Conservation (phyloP, 1,139 yeast genomes). For the Kluyveromyces sp. region DNA sequence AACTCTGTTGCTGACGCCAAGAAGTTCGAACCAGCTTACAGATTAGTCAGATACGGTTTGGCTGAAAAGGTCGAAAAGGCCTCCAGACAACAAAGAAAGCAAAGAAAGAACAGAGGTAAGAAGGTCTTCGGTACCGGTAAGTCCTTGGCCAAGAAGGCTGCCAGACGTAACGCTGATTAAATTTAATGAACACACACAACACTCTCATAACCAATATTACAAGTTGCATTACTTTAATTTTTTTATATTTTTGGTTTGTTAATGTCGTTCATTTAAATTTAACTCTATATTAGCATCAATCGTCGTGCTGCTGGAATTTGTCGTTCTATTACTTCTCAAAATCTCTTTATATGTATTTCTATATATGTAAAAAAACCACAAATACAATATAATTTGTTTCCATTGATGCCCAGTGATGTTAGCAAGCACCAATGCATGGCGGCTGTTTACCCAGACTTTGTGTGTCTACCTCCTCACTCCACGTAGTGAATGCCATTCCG, state of each 20-base stretch:
- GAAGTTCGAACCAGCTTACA: slow-evolving; percentile 98
- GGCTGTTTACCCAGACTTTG: neutral
- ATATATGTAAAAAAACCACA: slow-evolving; percentile 6
- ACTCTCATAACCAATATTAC: slow-evolving; percentile 1
- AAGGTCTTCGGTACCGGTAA: slow-evolving; percentile 98
- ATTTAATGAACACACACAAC: slow-evolving; percentile 2
- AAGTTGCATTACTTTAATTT: slow-evolving; percentile 7
- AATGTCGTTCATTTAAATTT: slow-evolving; percentile 1
- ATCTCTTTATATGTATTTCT: slow-evolving; percentile 4
- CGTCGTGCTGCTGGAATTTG: slow-evolving; percentile 4
- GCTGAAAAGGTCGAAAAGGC: slow-evolving; percentile 94
- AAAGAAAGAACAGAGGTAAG: slow-evolving; percentile 99
- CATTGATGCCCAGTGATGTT: neutral
- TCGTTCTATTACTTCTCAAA: slow-evolving; percentile 1
- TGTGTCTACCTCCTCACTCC: neutral
- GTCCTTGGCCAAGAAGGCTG: slow-evolving; percentile 88
- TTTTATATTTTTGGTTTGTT: slow-evolving; percentile 8
- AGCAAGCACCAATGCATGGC: neutral
- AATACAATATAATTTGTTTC: slow-evolving; percentile 6
- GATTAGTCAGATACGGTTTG: slow-evolving; percentile 98
- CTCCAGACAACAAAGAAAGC: slow-evolving; percentile 99
- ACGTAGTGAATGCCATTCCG: too few species aligned
- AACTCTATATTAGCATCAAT: slow-evolving; percentile 3
- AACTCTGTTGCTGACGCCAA: slow-evolving; percentile 97
- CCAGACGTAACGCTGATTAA: slow-evolving; percentile 46